These are phyloP conservation scores for Closterium sp. DNA, from an alignment of 139 green algal species.

Conservation along the genomic window DNA sequence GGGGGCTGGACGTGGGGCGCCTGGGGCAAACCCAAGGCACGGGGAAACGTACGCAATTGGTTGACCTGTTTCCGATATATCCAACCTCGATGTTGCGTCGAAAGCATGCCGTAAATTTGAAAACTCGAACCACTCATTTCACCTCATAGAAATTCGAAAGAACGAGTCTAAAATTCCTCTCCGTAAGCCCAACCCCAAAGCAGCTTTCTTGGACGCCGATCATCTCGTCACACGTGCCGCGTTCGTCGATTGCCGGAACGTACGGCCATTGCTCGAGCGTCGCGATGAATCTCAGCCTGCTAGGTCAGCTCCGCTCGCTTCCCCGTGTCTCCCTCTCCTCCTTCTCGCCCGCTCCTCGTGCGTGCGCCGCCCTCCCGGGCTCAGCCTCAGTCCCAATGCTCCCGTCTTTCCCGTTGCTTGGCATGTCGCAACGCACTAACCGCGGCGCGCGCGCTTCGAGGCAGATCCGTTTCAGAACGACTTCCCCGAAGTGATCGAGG, in stretches of 20 bases:
- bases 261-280: not conserved
- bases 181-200: no score
- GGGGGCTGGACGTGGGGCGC: not conserved
- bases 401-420: not conserved
- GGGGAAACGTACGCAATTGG: not conserved
- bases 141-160: no score
- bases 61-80: not conserved
- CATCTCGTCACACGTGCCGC: not conserved
- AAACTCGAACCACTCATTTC: no score
- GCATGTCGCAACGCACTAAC: not conserved
- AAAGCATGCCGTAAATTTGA: not conserved
- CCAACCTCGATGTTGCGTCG: not conserved
- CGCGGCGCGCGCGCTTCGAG: not conserved
- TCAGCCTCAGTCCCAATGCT: not conserved
- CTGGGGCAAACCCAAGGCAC: not conserved
- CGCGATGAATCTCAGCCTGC: not conserved
- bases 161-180: no score
- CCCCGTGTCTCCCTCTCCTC: not conserved
- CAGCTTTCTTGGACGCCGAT: no score
- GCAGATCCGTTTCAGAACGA: slow-evolving; percentile 48
- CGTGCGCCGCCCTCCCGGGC: not conserved
- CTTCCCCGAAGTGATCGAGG: slow-evolving; percentile 49
- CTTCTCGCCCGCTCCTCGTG: not conserved
- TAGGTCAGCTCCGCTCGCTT: not conserved
- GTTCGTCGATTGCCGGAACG: not conserved